Evolutionary conservation across 2,329 filamentous ascomycete genomes (phyloP).

Genomic region (Metarhizium album): DNA sequence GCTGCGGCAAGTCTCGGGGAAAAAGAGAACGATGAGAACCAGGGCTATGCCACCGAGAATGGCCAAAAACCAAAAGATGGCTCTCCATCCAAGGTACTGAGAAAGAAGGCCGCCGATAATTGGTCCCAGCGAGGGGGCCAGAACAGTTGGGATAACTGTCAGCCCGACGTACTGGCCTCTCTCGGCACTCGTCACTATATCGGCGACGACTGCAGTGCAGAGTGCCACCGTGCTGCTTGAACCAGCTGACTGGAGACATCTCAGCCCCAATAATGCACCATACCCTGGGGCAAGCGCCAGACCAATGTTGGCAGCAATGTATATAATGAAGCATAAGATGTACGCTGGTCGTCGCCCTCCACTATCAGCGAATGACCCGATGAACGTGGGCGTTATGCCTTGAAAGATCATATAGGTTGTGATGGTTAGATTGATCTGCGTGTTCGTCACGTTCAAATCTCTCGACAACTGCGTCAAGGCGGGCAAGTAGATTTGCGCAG

Average conservation of each 20-base stretch:
- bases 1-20: slow-evolving; percentile 41
- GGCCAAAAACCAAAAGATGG: slow-evolving; percentile 52
- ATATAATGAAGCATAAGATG: slow-evolving; percentile 40
- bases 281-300: slow-evolving; percentile 40
- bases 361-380: slow-evolving; percentile 44
- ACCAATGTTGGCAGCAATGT: slow-evolving; percentile 42
- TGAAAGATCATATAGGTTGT: slow-evolving; percentile 51
- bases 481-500: slow-evolving; percentile 43
- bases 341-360: slow-evolving; percentile 44
- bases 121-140: slow-evolving; percentile 41
- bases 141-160: slow-evolving; percentile 34
- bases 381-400: slow-evolving; percentile 45
- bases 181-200: slow-evolving; percentile 51
- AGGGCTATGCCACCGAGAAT: slow-evolving; percentile 33
- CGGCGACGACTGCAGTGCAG: slow-evolving; percentile 47
- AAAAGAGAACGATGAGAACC: slow-evolving; percentile 32
- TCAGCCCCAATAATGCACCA: slow-evolving; percentile 38
- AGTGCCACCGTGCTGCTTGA: slow-evolving; percentile 50
- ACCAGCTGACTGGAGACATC: slow-evolving; percentile 47
- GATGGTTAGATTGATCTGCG: slow-evolving; percentile 38
- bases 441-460: slow-evolving; percentile 32
- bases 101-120: slow-evolving; percentile 48
- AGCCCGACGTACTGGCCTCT: slow-evolving; percentile 48
- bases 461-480: slow-evolving; percentile 37
- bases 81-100: slow-evolving; percentile 46